Base-by-base conservation (phyloP, 139 green algal genomes). In the Coelastrella sp. region DNA sequence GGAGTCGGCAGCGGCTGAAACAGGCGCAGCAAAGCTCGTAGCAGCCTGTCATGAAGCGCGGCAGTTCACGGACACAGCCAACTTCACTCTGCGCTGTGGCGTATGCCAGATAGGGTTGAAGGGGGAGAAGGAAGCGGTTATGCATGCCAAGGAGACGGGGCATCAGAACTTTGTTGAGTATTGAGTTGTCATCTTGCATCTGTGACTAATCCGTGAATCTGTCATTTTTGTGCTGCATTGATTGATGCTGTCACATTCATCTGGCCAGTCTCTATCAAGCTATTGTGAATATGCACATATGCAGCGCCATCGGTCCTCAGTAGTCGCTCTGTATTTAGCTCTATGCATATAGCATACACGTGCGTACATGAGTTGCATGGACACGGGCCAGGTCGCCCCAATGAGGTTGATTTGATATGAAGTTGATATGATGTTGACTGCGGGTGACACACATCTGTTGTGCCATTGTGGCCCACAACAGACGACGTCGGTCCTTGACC, bases 31-130 rank as follows among this genome's bases (percentile, higher is more conserved):
- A 35, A 50, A 87, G 34, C 82, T 97, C 32, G 89, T 95, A 5
- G 79, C 83, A 0, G 85, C 84, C 8, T 81, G 79, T 7, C 89
- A 97, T 53, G 43, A 85, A 2, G 91, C 90, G 7, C 88, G 92
- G 3, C 88, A 93, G 82, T 93, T 93, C 79, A 92, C 90, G 0
- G 82, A 93, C 85, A 96, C 89, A 11, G 87, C 92, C 27, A 96
- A 94, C 86, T 99, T 99, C 87, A 96, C 94, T 9, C 90, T 99
- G 64, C 91, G 96, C 35, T 99, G 96, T 88, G 91, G 91, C 0
- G 90, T 95, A 5, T 99, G 96, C 85, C 89, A 96, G 73, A 78
- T 87, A 11, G 83, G 79, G 59, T 79, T 97, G 8, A 92, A 92
- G 71, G 96, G 96, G 0, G 93, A 98, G 88, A 96, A 94, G 51